Conservation (phyloP, 352 stramenopile genomes). For the Phytopythium litorale region DNA sequence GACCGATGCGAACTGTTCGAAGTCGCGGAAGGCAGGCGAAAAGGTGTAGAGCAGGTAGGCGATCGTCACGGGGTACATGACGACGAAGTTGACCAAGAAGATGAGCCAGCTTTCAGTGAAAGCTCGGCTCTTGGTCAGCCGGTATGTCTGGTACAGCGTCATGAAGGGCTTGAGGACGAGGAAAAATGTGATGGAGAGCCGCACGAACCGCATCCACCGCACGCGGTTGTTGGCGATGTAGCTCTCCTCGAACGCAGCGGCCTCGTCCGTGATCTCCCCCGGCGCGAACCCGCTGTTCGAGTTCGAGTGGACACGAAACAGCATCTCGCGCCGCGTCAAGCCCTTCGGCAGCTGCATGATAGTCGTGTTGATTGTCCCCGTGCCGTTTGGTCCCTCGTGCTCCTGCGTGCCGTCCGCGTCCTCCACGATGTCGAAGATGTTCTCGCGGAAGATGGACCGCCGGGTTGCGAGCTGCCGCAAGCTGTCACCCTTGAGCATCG, state of each 20-base stretch:
- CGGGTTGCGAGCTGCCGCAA: conserved; percentile 27
- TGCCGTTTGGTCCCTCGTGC: conserved; percentile 16
- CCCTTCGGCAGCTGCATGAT: conserved; percentile 78
- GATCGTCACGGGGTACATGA: conserved; percentile 66
- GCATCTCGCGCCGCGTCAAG: conserved; percentile 61
- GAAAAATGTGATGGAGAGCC: conserved; percentile 61
- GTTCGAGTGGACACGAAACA: conserved; percentile 48
- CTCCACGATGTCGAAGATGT: conserved; percentile 80
- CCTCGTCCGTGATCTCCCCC: conserved; percentile 41
- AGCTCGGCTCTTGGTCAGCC: conserved; percentile 33
- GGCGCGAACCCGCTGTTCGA: neutral
- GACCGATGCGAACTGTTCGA: conserved; percentile 50
- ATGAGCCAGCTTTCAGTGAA: conserved; percentile 64
- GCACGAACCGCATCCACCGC: conserved; percentile 67
- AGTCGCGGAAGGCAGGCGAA: conserved; percentile 55
- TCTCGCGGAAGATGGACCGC: conserved; percentile 50
- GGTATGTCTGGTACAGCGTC: conserved; percentile 67
- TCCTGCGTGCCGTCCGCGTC: conserved; percentile 42
- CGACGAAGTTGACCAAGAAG: conserved; percentile 74
- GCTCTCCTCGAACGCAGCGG: conserved; percentile 66
- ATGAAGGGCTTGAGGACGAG: conserved; percentile 70
- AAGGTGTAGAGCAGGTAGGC: conserved; percentile 68
- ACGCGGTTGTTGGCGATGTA: conserved; percentile 66
- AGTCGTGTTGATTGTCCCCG: conserved; percentile 28
- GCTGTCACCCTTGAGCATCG: conserved; percentile 29